Evolutionary conservation across 176 grass and related monocot genomes (phyloP).

Genomic region (Chrysopogon serrulatus): DNA sequence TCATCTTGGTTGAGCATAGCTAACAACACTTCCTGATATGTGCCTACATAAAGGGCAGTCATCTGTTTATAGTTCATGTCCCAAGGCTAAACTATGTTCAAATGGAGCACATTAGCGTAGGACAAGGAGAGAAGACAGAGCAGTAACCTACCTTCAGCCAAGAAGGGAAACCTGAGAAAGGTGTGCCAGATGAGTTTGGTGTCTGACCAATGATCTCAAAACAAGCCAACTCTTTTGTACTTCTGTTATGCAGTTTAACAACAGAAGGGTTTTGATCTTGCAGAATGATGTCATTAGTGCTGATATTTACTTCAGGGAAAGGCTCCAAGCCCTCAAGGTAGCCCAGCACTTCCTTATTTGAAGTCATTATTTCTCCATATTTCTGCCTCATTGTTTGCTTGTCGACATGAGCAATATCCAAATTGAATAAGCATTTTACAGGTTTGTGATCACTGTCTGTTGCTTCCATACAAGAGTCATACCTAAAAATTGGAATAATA

Average conservation of each 20-base stretch:
- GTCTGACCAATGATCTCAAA: conserved; percentile 53
- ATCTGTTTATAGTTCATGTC: not conserved
- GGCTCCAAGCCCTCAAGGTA: conserved; percentile 42
- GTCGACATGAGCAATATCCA: conserved; percentile 73
- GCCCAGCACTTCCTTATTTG: conserved; percentile 41
- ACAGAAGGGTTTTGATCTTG: conserved; percentile 46
- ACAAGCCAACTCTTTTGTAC: conserved; percentile 31
- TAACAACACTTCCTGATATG: not conserved
- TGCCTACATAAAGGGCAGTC: not conserved
- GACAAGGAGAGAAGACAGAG: not conserved
- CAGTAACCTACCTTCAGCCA: conserved; percentile 76
- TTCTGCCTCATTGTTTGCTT: conserved; percentile 64
- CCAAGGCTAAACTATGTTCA: not conserved
- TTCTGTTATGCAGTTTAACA: conserved; percentile 71
- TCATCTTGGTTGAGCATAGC: not conserved
- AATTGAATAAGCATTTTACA: conserved; percentile 77
- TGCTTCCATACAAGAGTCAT: conserved; percentile 92
- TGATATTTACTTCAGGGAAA: conserved; percentile 58
- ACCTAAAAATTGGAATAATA: conserved; percentile 47
- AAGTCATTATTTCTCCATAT: conserved; percentile 66
- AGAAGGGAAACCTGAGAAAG: conserved; percentile 48
- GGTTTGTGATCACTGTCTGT: conserved; percentile 94
- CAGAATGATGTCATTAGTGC: conserved; percentile 43
- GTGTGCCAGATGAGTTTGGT: conserved; percentile 11
- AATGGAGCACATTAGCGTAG: not conserved